Conservation (phyloP, 495 filamentous ascomycete species). For the Neurospora terricola region DNA sequence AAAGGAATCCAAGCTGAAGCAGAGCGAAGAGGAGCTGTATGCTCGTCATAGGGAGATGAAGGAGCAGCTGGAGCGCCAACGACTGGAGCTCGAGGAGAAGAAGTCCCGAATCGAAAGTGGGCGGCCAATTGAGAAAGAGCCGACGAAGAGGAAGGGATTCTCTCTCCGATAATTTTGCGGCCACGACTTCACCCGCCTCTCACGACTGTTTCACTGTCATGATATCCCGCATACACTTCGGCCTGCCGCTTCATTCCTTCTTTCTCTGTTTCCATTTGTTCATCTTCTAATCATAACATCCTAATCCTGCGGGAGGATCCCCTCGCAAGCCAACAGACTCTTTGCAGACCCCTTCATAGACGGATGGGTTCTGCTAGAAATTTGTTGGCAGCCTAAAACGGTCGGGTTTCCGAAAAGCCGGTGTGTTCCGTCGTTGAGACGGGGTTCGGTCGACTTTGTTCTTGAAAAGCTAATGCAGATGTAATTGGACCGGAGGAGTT, state of each 20-base stretch:
- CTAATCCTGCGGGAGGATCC: conserved; percentile 32
- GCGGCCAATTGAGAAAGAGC: conserved; percentile 91
- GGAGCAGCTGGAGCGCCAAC: conserved; percentile 92
- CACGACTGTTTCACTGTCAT: conserved; percentile 39
- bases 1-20: conserved; percentile 98
- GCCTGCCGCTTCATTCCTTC: conserved; percentile 32
- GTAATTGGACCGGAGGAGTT: conserved; percentile 27
- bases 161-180: conserved; percentile 68
- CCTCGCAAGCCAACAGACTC: conserved; percentile 15
- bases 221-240: conserved; percentile 38
- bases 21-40: conserved; percentile 98
- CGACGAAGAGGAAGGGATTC: conserved; percentile 93
- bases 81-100: conserved; percentile 93
- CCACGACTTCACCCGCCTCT: conserved; percentile 10
- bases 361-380: conserved; percentile 5
- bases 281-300: conserved; percentile 40
- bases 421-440: conserved; percentile 15
- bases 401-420: conserved; percentile 17
- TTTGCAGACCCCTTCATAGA: conserved; percentile 1
- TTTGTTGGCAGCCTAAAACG: conserved; percentile 13
- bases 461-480: conserved; percentile 29
- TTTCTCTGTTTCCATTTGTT: conserved; percentile 27
- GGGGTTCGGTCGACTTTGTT: conserved; percentile 19
- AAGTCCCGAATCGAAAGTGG: conserved; percentile 87
- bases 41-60: conserved; percentile 99